Conservation (phyloP, 192 early-diverging fungal species). For the Coemansia sp. region DNA sequence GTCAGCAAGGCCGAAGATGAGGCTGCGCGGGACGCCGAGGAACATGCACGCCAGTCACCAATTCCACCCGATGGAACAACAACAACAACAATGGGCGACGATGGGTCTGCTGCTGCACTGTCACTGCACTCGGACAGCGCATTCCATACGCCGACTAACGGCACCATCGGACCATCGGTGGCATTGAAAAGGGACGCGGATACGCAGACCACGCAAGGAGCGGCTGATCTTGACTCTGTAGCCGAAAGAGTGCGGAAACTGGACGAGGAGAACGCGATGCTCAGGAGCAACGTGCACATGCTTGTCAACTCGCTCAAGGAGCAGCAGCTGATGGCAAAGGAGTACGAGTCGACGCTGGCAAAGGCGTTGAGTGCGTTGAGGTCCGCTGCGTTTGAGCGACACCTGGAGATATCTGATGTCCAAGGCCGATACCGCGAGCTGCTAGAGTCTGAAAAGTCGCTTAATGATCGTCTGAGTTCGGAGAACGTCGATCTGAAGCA, state of each 20-base stretch:
- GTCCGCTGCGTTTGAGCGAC: slow-evolving; percentile 38
- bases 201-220: slow-evolving; percentile 7
- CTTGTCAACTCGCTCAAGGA: slow-evolving; percentile 35
- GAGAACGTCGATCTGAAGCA: slow-evolving; percentile 34
- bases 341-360: slow-evolving; percentile 43
- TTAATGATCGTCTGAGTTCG: slow-evolving; percentile 26
- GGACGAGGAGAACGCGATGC: slow-evolving; percentile 28
- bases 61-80: background rate
- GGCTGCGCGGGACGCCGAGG: background rate
- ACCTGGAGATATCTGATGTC: slow-evolving; percentile 27
- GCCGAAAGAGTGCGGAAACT: background rate
- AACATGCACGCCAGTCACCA: background rate
- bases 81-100: background rate
- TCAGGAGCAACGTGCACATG: slow-evolving; percentile 21
- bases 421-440: slow-evolving; percentile 40
- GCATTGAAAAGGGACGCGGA: background rate
- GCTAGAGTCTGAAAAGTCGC: slow-evolving; percentile 22
- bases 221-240: slow-evolving; percentile 7
- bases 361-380: slow-evolving; percentile 34
- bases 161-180: background rate
- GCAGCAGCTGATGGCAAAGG: slow-evolving; percentile 43
- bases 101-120: background rate
- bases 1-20: slow-evolving; percentile 19
- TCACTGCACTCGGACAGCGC: slow-evolving; percentile 12
- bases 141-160: slow-evolving; percentile 37